A percentile compares a stretch with the other conserved stretches of the same genome.
Evolutionary conservation across 2,329 filamentous ascomycete genomes (phyloP).

Genomic region (Rhynchosporium agropyri): DNA sequence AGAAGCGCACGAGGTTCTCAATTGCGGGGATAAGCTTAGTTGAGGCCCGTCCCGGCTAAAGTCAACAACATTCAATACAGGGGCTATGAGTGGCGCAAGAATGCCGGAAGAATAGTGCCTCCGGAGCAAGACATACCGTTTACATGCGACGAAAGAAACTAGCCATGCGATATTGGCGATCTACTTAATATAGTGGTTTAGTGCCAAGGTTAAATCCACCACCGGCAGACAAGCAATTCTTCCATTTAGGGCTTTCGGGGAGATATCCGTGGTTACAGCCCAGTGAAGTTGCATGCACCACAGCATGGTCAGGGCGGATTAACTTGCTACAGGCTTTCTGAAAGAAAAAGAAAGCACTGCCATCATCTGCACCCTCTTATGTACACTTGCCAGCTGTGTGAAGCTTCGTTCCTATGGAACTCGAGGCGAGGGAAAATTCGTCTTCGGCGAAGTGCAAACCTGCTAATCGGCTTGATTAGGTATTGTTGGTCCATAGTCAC

Average conservation of each 20-base stretch:
- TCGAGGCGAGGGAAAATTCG: too few relatives aligned
- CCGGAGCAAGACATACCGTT: slow-evolving; percentile 16
- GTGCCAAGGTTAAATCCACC: slow-evolving; percentile 1
- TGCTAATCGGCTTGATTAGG: too few relatives aligned
- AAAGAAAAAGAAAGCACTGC: neutral
- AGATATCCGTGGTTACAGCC: neutral
- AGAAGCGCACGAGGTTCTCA: slow-evolving; percentile 6
- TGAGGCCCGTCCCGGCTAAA: slow-evolving; percentile 11
- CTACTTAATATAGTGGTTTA: slow-evolving; percentile 4
- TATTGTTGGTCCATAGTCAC: too few relatives aligned
- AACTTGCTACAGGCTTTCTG: neutral
- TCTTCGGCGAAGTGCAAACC: too few relatives aligned
- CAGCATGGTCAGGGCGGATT: slow-evolving; percentile 1
- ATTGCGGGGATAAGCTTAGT: slow-evolving; percentile 23
- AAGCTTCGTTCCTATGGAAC: neutral
- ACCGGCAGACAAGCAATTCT: neutral
- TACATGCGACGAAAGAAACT: neutral
- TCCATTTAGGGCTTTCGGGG: slow-evolving; percentile 14
- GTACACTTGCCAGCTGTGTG: slow-evolving; percentile 5
- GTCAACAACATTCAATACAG: slow-evolving; percentile 2
- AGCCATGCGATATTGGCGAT: slow-evolving; percentile 7
- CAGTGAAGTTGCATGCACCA: neutral
- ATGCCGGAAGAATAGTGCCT: slow-evolving; percentile 11
- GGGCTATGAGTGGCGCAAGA: slow-evolving; percentile 16
- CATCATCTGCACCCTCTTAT: slow-evolving; percentile 5